These are phyloP conservation scores for Skeletonema grethae DNA, from an alignment of 108 stramenopile genomes.

Conservation along the genomic window DNA sequence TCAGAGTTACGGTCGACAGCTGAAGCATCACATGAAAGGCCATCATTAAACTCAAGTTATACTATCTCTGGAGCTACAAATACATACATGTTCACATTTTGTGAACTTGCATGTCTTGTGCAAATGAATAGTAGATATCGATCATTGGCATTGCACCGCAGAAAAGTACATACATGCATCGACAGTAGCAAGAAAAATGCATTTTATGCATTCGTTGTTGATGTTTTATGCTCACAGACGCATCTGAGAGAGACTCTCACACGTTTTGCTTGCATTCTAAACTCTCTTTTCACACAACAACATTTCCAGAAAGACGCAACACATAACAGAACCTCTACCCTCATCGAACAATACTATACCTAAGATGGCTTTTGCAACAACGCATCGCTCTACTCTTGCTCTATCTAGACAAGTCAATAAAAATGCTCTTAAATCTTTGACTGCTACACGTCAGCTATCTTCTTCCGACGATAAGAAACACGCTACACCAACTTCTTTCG, in stretches of 20 bases:
- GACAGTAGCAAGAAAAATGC: neutral
- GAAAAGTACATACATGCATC: neutral
- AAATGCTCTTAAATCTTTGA: neutral
- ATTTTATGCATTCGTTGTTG: neutral
- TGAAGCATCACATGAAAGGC: neutral
- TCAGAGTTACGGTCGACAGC: neutral
- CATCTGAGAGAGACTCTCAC: neutral
- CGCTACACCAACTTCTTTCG: conserved; percentile 47
- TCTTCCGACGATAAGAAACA: conserved; percentile 11
- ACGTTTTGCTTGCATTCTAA: neutral
- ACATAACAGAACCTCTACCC: neutral
- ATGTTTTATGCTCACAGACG: neutral
- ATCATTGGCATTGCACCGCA: neutral
- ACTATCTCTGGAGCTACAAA: neutral
- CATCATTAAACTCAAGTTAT: neutral
- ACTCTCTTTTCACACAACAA: neutral
- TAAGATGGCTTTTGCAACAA: conserved; percentile 15
- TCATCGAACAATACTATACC: neutral
- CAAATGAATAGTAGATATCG: neutral
- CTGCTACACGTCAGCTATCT: conserved; percentile 17
- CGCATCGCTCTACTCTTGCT: conserved; percentile 4
- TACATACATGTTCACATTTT: neutral
- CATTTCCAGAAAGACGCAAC: neutral
- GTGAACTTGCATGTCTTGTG: neutral
- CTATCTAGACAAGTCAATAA: conserved; percentile 12